phyloP scores from a whole-genome alignment of 768 basidiomycete species.

The Lentinula boryana region DNA sequence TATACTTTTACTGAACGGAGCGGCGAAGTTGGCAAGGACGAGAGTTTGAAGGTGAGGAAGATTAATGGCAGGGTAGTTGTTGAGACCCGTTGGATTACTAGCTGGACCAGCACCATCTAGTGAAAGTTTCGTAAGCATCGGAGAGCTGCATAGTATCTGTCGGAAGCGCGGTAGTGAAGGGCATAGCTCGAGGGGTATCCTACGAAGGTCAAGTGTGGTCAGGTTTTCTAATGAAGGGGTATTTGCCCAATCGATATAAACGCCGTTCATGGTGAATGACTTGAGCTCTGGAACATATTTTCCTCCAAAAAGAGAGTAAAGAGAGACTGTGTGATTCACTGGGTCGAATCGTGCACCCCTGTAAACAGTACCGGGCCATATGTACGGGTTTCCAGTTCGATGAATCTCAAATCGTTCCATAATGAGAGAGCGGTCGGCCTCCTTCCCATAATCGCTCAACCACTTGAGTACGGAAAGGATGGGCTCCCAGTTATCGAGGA shows the following conservation, averaged over 20 bases:
- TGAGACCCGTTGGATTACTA: constrained; percentile 18
- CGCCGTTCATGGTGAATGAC: constrained; percentile 49
- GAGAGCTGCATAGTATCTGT: constrained; percentile 42
- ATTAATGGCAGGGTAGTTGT: constrained; percentile 28
- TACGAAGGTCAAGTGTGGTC: constrained; percentile 59
- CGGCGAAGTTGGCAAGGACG: constrained; percentile 50
- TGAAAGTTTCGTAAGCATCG: constrained; percentile 46
- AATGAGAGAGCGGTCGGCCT: constrained; percentile 26
- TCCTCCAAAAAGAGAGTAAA: constrained; percentile 45
- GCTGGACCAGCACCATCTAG: constrained; percentile 60
- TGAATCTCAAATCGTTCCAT: constrained; percentile 66
- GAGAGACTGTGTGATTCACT: constrained; percentile 23
- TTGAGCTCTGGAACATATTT: constrained; percentile 36
- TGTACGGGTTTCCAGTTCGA: constrained; percentile 42
- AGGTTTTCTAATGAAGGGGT: constrained; percentile 43
- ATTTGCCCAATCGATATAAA: constrained; percentile 55
- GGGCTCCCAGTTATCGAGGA: constrained; percentile 51
- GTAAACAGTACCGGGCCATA: constrained; percentile 32
- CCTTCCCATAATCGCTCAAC: constrained; percentile 23
- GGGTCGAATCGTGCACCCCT: constrained; percentile 26
- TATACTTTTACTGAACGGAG: constrained; percentile 40
- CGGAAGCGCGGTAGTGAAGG: constrained; percentile 49
- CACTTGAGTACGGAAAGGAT: constrained; percentile 45
- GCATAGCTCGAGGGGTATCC: constrained; percentile 45
- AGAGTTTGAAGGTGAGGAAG: constrained; percentile 47